phyloP scores from a whole-genome alignment of 768 basidiomycete species.

The Antrodiella citrinella region DNA sequence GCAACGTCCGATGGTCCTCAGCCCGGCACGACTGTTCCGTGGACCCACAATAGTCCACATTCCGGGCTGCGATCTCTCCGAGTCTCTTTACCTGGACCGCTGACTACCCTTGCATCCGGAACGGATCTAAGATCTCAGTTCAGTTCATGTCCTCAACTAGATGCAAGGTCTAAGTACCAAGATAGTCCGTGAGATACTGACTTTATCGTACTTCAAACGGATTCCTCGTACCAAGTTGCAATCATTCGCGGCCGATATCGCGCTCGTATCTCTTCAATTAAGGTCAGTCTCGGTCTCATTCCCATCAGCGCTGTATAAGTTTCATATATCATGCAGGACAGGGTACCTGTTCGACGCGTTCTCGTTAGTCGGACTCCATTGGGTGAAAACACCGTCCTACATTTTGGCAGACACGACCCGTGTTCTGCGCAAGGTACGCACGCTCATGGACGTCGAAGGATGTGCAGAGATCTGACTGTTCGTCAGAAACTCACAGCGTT shows the following conservation, averaged over 20 bases:
- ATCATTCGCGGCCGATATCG: constrained; percentile 32
- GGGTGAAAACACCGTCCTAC: constrained; percentile 19
- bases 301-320: too few species aligned
- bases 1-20: too few species aligned
- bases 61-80: too few species aligned
- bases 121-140: too few species aligned
- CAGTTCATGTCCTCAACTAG: too few species aligned
- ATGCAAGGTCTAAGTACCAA: too few species aligned
- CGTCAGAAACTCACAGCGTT: constrained; percentile 25
- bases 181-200: too few species aligned
- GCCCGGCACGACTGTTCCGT: too few species aligned
- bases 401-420: constrained; percentile 30
- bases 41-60: too few species aligned
- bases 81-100: too few species aligned
- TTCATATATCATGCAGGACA: constrained; percentile 27
- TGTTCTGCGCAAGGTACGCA: constrained; percentile 30
- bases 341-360: constrained; percentile 47
- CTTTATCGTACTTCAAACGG: not conserved
- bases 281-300: too few species aligned
- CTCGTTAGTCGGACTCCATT: constrained; percentile 20
- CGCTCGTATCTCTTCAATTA: constrained; percentile 33
- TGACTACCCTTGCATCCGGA: too few species aligned
- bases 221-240: constrained; percentile 9
- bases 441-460: not conserved
- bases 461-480: not conserved